Conservation (phyloP, 495 filamentous ascomycete species). For the Thermothielavioides terrestris region DNA sequence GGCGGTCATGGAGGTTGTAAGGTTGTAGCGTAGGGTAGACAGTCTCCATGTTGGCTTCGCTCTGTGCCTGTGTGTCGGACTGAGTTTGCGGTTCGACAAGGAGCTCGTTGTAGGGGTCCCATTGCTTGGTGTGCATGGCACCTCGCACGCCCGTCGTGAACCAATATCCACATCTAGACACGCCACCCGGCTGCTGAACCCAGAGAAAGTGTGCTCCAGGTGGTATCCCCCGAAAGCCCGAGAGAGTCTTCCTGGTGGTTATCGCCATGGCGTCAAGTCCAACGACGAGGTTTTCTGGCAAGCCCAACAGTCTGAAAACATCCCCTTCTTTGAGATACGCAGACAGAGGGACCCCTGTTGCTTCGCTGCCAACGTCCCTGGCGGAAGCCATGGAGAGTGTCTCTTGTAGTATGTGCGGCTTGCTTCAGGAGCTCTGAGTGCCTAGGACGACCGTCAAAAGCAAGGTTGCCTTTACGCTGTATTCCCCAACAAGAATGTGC, state of each 20-base stretch:
- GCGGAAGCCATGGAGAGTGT: background rate
- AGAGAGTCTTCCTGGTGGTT: conserved; percentile 32
- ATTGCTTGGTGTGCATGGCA: conserved; percentile 47
- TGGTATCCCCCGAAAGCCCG: conserved; percentile 52
- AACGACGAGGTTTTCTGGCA: conserved; percentile 34
- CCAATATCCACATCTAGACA: conserved; percentile 52
- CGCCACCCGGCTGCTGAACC: conserved; percentile 43
- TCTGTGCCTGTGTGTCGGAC: conserved; percentile 29
- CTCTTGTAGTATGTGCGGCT: no score
- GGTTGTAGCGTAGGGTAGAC: conserved; percentile 31
- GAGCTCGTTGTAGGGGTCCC: conserved; percentile 48
- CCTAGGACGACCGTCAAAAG: no score
- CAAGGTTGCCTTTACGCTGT: no score
- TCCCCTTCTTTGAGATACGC: conserved; percentile 28
- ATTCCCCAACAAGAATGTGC: no score
- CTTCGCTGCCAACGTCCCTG: background rate
- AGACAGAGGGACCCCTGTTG: background rate
- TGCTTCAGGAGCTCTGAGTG: no score
- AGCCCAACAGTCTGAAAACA: conserved; percentile 32
- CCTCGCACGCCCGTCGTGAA: conserved; percentile 34
- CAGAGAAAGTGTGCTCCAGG: conserved; percentile 51
- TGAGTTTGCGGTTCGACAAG: conserved; percentile 32
- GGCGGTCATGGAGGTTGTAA: conserved; percentile 22
- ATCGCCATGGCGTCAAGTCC: conserved; percentile 41
- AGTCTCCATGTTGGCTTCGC: conserved; percentile 25